Percentiles rank a stretch among this genome's conserved stretches.
phyloP scores from a whole-genome alignment of 805 yeast genomes.

The Spathaspora passalidarum region DNA sequence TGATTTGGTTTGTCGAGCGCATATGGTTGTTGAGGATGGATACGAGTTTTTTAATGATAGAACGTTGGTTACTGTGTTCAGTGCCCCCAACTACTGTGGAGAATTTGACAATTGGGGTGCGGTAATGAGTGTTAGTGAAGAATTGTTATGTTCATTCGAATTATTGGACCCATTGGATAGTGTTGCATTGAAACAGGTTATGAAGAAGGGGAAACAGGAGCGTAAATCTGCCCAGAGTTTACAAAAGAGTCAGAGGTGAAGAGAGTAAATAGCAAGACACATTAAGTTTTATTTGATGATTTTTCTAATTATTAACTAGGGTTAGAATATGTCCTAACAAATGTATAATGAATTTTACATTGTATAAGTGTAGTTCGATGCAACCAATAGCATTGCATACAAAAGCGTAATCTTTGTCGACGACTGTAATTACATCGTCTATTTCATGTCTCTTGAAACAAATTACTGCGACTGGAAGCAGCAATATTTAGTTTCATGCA shows the following conservation, averaged over 20 bases:
- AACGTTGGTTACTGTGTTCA: constrained; percentile 73
- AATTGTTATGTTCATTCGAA: constrained; percentile 88
- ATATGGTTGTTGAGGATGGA: constrained; percentile 89
- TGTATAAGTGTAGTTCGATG: no score
- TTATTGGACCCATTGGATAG: constrained; percentile 91
- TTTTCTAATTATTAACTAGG: no score
- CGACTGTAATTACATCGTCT: no score
- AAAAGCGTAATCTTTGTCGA: no score
- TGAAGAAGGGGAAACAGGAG: constrained; percentile 91
- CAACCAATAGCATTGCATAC: no score
- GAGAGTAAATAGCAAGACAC: neutral
- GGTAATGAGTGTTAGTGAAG: constrained; percentile 94
- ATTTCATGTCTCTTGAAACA: no score
- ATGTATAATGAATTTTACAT: no score
- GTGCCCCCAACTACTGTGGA: constrained; percentile 84
- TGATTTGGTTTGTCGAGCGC: constrained; percentile 81
- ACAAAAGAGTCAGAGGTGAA: constrained; percentile 6
- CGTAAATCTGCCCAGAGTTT: constrained; percentile 53
- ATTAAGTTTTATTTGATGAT: no score
- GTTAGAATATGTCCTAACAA: no score
- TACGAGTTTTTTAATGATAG: constrained; percentile 78
- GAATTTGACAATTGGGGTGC: constrained; percentile 86
- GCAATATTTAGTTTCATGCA: no score
- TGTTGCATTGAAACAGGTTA: constrained; percentile 87
- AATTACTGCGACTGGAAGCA: no score